Evolutionary conservation across 73 alveolate genomes (phyloP), one percentile per base, ranked within the genome.

Genomic region (Effrenium voratum): DNA sequence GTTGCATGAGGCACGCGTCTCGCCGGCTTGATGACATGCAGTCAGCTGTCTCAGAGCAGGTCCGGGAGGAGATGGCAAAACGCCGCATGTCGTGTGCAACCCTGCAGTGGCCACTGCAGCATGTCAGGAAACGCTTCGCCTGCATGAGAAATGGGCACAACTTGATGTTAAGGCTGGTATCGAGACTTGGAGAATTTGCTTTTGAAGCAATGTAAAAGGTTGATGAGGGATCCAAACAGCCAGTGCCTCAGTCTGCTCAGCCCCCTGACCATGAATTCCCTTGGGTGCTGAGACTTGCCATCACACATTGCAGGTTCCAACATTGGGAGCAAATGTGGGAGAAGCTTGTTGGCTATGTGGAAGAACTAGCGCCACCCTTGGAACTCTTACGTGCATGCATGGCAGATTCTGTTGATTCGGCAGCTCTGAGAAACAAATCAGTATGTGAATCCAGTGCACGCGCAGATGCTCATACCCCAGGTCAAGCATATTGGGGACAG

Each of bases 271-370:
- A n/a, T n/a, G n/a, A n/a, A n/a, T n/a, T n/a, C n/a, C n/a, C n/a
- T n/a, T n/a, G n/a, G n/a, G n/a, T n/a, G n/a, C n/a, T n/a, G n/a
- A n/a, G n/a, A n/a, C n/a, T n/a, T n/a, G n/a, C n/a, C n/a, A n/a
- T n/a, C n/a, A n/a, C n/a, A n/a, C 50, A 47, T 72, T 22, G 81
- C 26, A 44, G 82, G 82, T 72, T 72, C 26, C 47, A 34, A 30
- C 95, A 63, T 41, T 41, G 75, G 95, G 95, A 87, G 52, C 75
- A 87, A 38, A 76, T 60, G 85, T 87, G 95, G 95, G 84, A 87
- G 43, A 66, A 70, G 28, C 95, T 87, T 60, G 95, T 84, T 2
- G 79, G 70, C 85, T 45, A 36, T 47, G 95, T 87, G 12, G 95
- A 87, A 38, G 76, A 87, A 40, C 68, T 87, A 84, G 95, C 30